Evolutionary conservation across 352 stramenopile genomes (phyloP), one percentile per base, ranked within the genome.

Genomic region (Globisporangium spiculum): DNA sequence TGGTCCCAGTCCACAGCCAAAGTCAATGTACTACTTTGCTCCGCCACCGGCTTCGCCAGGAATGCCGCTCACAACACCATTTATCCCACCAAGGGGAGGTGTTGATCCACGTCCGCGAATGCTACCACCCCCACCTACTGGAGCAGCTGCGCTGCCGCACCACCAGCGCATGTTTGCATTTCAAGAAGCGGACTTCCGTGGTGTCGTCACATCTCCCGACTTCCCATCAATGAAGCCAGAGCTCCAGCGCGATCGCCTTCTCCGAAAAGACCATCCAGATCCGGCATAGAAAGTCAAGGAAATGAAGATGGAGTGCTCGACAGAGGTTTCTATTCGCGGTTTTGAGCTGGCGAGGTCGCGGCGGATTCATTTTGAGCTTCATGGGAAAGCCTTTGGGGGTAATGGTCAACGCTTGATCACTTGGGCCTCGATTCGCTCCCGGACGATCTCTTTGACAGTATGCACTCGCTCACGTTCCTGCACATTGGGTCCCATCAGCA

Each of bases 11-110:
- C 16, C 55, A 16, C 54, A 44, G 53, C 64, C 69, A 48, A 56
- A 69, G 12, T 89, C 81, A 10, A 70, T 74, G 57, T 90, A 85
- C 65, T 91, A 90, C 71, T 90, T 84, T 63, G 41, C 38, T 6
- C 63, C 63, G 22, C 38, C 63, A n/a, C 30, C 26, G 20, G 12
- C 44, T 6, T 48, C 44, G 38, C 10, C 55, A 36, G 32, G 18
- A 12, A 61, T 46, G 55, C 55, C 55, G 2, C 55, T 61, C 30
- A 14, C 55, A 61, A 61, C 55, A 20, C 22, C 55, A 1, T 61
- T 61, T 61, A 46, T 61, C 7, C 20, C 30, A n/a, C 38, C 55
- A 46, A 9, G 30, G 16, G 55, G 30, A 24, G 55, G 55, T 22
- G 30, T 22, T 4, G 24, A 38, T 64, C 59, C 38, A 18, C 44